Evolutionary conservation across 2,329 filamentous ascomycete genomes (phyloP).

Genomic region (Escovopsis sp.): DNA sequence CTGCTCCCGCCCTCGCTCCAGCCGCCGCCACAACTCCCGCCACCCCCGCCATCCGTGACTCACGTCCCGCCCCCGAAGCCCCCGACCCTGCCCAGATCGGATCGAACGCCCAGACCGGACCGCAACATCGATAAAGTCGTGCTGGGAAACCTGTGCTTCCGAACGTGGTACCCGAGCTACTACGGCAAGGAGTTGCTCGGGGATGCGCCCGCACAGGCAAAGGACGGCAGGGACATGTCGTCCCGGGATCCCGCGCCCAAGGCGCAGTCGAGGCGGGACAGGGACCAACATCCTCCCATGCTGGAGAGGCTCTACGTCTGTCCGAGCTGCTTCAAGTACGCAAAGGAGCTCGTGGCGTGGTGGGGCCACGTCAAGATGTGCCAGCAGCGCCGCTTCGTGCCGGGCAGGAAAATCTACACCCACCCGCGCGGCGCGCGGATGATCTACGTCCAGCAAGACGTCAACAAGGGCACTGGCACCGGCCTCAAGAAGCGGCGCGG

Average conservation of each 20-base stretch:
- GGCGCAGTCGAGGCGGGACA: slow-evolving; percentile 18
- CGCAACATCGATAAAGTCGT: slow-evolving; percentile 81
- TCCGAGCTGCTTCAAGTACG: slow-evolving; percentile 89
- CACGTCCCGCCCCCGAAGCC: slow-evolving; percentile 23
- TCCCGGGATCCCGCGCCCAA: slow-evolving; percentile 12
- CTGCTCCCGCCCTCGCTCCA: slow-evolving; percentile 4
- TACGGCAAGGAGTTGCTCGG: slow-evolving; percentile 60
- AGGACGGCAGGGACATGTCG: slow-evolving; percentile 5
- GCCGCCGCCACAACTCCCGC: slow-evolving; percentile 1
- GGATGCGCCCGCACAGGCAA: slow-evolving; percentile 23
- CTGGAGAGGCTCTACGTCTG: slow-evolving; percentile 72
- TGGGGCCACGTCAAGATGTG: slow-evolving; percentile 44
- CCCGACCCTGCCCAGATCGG: slow-evolving; percentile 10
- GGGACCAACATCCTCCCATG: slow-evolving; percentile 24
- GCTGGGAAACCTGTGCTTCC: slow-evolving; percentile 69
- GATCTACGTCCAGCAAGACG: slow-evolving; percentile 22
- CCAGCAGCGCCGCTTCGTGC: slow-evolving; percentile 33
- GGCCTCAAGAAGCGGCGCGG: slow-evolving; percentile 24
- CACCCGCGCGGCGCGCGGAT: slow-evolving; percentile 35
- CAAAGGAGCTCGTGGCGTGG: slow-evolving; percentile 45
- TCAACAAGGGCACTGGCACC: slow-evolving; percentile 16
- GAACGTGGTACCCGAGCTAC: slow-evolving; percentile 86
- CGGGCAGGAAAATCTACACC: slow-evolving; percentile 61
- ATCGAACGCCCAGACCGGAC: slow-evolving; percentile 31
- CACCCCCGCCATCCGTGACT: slow-evolving; percentile 13